phyloP scores from a whole-genome alignment of 164 flowering plant genomes.

The Nymphaea thermarum region DNA sequence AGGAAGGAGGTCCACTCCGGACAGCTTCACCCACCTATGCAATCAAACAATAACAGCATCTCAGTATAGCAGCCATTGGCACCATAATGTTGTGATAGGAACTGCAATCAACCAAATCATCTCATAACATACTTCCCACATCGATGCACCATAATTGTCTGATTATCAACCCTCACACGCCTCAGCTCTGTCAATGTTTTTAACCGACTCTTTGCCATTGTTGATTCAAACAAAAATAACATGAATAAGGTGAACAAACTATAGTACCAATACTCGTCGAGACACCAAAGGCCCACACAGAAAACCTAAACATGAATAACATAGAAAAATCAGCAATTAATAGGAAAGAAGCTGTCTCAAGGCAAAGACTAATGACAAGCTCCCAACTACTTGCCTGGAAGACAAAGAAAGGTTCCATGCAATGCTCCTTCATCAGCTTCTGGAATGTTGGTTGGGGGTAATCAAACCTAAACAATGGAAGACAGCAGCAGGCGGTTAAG shows the following conservation, averaged over 20 bases:
- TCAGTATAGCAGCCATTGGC: neutral
- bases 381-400: constrained; percentile 54
- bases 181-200: constrained; percentile 92
- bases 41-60: constrained; percentile 6
- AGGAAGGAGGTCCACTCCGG: constrained; percentile 90
- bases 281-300: constrained; percentile 98
- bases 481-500: neutral
- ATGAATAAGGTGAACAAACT: constrained; percentile 93
- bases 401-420: constrained; percentile 98
- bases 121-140: constrained; percentile 73
- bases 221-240: constrained; percentile 98
- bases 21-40: constrained; percentile 77
- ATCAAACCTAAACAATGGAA: constrained; percentile 52
- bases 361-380: neutral
- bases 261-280: constrained; percentile 99
- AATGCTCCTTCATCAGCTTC: constrained; percentile 91
- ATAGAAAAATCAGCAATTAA: neutral
- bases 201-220: constrained; percentile 94
- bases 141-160: constrained; percentile 85
- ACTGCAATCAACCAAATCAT: neutral
- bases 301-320: constrained; percentile 45
- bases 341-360: no score
- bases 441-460: constrained; percentile 98
- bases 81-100: no score
- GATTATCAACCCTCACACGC: constrained; percentile 87